Base-by-base conservation (phyloP, 768 basidiomycete species). In the Kwoniella mangroviensis region DNA sequence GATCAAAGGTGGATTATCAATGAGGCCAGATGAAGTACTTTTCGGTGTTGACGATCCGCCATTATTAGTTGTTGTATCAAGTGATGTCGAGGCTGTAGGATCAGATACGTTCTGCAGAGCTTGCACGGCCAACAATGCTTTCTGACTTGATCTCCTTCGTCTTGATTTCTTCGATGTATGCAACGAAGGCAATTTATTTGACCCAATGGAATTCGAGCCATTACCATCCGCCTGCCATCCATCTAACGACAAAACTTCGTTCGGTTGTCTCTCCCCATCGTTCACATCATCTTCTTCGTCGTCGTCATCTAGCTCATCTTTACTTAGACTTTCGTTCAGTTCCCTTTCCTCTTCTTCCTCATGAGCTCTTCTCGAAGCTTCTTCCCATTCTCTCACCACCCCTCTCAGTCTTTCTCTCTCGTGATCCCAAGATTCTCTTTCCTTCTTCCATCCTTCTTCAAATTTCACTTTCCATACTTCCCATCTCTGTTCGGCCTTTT, bases 341-440 rank as follows among this genome's bases (percentile, higher is more conserved):
- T 79, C 68, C 22, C 79, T 60, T 65, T 82, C 83, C 62, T 81
- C 82, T 34, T 81, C 82, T 49, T 84, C 80, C 68, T 84, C 83
- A 56, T 81, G 76, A 24, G 84, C 83, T 7, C 83, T 63, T 28
- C 76, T 45, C 69, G 82, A 84, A 10, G 79, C 78, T 65, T 84
- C 83, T 83, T 95, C 94, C 90, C 91, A 95, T 74, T 94, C 92
- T 52, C 91, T 89, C 58, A 90, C 86, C 13, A 92, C 92, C 21
- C 86, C 85, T 51, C 86, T 85, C 12, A 97, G 85, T 21, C 92
- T 86, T 70, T 90, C 90, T 4, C 93, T 86, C 82, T 97, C 94
- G 45, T 87, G 85, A 1, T 86, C 86, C 93, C 93, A 97, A 65
- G 91, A 91, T 73, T 92, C 90, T 75, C 90, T 88, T 41, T 94